Percentiles rank a stretch among this genome's conserved stretches.
phyloP scores from a whole-genome alignment of 257 asterid species.

The Ocimum tenuiflorum region DNA sequence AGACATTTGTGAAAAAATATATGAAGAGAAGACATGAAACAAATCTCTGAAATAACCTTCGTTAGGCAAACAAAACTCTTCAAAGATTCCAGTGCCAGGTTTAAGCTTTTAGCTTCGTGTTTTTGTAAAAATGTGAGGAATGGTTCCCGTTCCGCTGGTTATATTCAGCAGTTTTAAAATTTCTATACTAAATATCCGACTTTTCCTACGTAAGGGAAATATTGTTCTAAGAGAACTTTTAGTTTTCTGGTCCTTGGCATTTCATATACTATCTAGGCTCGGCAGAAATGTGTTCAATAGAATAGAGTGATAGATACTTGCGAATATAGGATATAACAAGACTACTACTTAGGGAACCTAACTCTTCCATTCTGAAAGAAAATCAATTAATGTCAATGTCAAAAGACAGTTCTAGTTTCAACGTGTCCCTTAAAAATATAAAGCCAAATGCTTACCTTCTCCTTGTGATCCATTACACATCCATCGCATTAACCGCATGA shows the following conservation, averaged over 20 bases:
- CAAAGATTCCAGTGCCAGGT: not conserved
- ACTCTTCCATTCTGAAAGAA: not conserved
- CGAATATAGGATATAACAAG: not conserved
- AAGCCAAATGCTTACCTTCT: slow-evolving; percentile 46
- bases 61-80: not conserved
- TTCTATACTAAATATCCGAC: not conserved
- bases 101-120: not conserved
- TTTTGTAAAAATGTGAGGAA: not conserved
- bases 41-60: not conserved
- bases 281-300: not conserved
- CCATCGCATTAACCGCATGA: slow-evolving; percentile 56
- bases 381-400: not conserved
- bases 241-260: not conserved
- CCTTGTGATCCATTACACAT: slow-evolving; percentile 50
- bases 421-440: not conserved
- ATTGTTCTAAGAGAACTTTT: not conserved
- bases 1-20: not conserved
- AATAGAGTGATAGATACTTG: too few species aligned
- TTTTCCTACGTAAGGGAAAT: not conserved
- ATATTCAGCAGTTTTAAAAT: not conserved
- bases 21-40: not conserved
- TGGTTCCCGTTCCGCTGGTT: not conserved
- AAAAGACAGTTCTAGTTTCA: not conserved
- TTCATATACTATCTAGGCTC: slow-evolving; percentile 1
- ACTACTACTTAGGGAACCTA: not conserved